Evolutionary conservation across 2,329 filamentous ascomycete genomes (phyloP).

Genomic region (Mollisiaceae sp.): DNA sequence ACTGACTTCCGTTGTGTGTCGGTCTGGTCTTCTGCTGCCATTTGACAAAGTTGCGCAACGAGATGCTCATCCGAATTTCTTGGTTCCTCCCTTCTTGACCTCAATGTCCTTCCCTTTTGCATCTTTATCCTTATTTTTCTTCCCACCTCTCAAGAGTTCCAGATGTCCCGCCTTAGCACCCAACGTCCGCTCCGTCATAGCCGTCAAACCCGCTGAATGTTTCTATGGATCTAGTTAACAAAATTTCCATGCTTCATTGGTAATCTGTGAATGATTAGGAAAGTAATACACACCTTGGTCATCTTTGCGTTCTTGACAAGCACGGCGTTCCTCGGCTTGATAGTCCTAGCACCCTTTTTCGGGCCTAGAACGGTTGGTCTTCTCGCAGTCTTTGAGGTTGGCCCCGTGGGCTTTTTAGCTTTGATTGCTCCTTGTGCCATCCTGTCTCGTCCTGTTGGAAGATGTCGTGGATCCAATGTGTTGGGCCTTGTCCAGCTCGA

Average conservation of each 20-base stretch:
- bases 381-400: constrained; percentile 34
- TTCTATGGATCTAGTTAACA: constrained; percentile 49
- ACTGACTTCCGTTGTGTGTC: not conserved
- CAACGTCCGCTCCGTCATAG: constrained; percentile 69
- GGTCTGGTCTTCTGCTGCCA: not conserved
- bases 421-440: constrained; percentile 45
- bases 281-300: constrained; percentile 55
- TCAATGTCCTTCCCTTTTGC: constrained; percentile 44
- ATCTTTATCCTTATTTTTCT: constrained; percentile 58
- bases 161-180: constrained; percentile 72
- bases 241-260: not conserved
- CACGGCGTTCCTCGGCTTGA: constrained; percentile 69
- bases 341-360: constrained; percentile 63
- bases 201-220: constrained; percentile 64
- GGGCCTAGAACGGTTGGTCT: constrained; percentile 50
- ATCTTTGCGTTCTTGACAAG: constrained; percentile 66
- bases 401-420: constrained; percentile 37
- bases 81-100: constrained; percentile 41
- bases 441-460: not conserved
- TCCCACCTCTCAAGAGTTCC: constrained; percentile 69
- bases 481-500: not conserved
- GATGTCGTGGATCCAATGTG: not conserved
- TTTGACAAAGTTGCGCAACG: constrained; percentile 8
- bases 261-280: not conserved
- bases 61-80: constrained; percentile 43